Evolutionary conservation across 176 grass and related monocot species (phyloP).

Genomic region (Areca catechu): DNA sequence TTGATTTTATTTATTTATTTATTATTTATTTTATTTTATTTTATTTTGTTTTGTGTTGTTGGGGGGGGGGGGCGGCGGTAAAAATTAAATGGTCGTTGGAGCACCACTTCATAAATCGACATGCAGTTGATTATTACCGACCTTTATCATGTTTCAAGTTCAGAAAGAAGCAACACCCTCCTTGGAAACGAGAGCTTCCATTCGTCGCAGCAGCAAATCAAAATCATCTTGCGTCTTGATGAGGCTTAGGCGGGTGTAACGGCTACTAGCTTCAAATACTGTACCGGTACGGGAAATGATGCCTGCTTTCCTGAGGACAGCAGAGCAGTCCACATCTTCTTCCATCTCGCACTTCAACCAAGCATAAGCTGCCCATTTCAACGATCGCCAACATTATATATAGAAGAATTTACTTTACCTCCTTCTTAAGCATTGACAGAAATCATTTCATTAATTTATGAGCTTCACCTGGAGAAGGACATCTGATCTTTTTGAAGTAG

Average conservation of each 20-base stretch:
- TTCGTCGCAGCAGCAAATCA: constrained; percentile 43
- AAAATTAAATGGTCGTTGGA: too few relatives aligned
- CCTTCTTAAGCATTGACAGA: not conserved
- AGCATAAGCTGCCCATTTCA: constrained; percentile 46
- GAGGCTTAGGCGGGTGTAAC: constrained; percentile 54
- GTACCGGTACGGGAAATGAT: constrained; percentile 37
- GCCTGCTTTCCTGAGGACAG: constrained; percentile 32
- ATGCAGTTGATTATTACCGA: not conserved
- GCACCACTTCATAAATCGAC: constrained; percentile 7
- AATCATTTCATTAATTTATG: too few relatives aligned
- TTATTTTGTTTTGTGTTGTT: too few relatives aligned
- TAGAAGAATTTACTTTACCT: too few relatives aligned
- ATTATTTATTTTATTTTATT: too few relatives aligned
- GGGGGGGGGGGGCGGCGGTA: too few relatives aligned
- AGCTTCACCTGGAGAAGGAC: constrained; percentile 54
- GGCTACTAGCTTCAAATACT: not conserved
- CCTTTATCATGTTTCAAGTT: too few relatives aligned
- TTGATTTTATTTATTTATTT: too few relatives aligned
- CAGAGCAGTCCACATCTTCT: constrained; percentile 46
- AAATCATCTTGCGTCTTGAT: constrained; percentile 57
- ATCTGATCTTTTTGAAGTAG: constrained; percentile 41
- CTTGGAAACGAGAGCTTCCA: constrained; percentile 38
- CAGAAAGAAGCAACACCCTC: constrained; percentile 14
- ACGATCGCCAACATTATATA: not conserved
- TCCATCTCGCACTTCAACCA: constrained; percentile 77